These are phyloP conservation scores for Ceratobasidium sp. DNA, from an alignment of 1,284 basidiomycete genomes.

Conservation along the genomic window DNA sequence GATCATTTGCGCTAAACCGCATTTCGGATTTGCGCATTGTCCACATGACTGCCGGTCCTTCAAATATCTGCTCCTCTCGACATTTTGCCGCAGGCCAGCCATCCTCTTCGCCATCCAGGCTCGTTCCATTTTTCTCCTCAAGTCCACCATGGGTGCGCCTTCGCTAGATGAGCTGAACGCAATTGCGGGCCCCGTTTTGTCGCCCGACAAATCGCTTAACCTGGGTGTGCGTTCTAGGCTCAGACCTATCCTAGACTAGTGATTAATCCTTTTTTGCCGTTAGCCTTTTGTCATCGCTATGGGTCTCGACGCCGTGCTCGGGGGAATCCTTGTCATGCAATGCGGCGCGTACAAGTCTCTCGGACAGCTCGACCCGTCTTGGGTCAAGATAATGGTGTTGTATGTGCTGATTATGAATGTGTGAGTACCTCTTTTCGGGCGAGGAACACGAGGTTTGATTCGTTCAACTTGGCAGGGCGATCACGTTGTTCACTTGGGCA, in stretches of 20 bases:
- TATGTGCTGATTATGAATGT: constrained; percentile 43
- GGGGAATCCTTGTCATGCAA: constrained; percentile 42
- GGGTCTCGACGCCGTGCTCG: constrained; percentile 33
- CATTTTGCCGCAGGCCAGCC: neutral
- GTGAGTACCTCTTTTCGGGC: constrained; percentile 10
- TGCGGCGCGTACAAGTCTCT: constrained; percentile 27
- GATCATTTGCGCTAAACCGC: neutral
- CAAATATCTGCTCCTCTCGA: constrained; percentile 1
- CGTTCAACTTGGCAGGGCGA: constrained; percentile 4
- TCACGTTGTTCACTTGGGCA: constrained; percentile 38
- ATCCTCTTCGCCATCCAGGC: neutral
- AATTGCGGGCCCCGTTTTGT: constrained; percentile 25
- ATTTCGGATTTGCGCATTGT: neutral
- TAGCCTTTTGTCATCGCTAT: constrained; percentile 39
- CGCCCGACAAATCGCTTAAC: constrained; percentile 27
- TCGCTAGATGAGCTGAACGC: constrained; percentile 22
- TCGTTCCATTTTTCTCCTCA: neutral
- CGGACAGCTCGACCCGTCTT: constrained; percentile 10
- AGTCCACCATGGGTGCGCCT: constrained; percentile 23
- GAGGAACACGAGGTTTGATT: neutral
- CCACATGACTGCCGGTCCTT: neutral
- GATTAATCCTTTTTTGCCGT: neutral
- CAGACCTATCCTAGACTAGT: neutral
- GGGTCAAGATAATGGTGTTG: constrained; percentile 36
- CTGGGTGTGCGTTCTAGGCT: constrained; percentile 11